Conservation (phyloP, 2,329 filamentous ascomycete genomes). For the Exophiala spinifera region DNA sequence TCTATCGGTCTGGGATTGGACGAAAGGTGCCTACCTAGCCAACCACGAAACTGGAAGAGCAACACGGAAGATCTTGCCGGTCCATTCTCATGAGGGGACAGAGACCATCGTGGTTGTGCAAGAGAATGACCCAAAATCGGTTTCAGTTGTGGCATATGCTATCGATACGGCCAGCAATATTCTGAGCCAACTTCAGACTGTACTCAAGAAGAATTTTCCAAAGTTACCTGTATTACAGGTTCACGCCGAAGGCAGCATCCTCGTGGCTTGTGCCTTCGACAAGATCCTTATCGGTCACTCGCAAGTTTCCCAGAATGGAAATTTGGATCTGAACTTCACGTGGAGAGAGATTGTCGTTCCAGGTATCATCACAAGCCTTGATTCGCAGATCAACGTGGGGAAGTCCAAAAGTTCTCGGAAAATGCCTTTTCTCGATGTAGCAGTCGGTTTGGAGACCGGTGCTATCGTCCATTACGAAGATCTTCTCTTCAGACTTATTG, state of each 20-base stretch:
- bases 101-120: constrained; percentile 15
- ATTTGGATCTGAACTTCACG: constrained; percentile 41
- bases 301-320: constrained; percentile 34
- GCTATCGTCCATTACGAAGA: constrained; percentile 80
- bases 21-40: constrained; percentile 36
- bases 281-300: constrained; percentile 60
- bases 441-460: constrained; percentile 72
- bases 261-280: constrained; percentile 41
- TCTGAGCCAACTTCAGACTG: not conserved
- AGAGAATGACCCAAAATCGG: constrained; percentile 3
- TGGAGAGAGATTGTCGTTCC: constrained; percentile 56
- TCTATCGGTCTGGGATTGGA: constrained; percentile 60
- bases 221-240: constrained; percentile 14
- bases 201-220: constrained; percentile 6
- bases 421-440: constrained; percentile 63
- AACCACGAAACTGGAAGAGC: constrained; percentile 4
- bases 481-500: constrained; percentile 57
- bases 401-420: constrained; percentile 31
- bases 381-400: constrained; percentile 38
- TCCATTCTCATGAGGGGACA: constrained; percentile 8
- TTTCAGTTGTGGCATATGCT: constrained; percentile 6
- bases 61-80: constrained; percentile 12
- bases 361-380: constrained; percentile 65
- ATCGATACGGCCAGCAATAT: not conserved
- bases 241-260: constrained; percentile 31